phyloP scores from a whole-genome alignment of 2,329 filamentous ascomycete species.

The Colletotrichum liaoningense region DNA sequence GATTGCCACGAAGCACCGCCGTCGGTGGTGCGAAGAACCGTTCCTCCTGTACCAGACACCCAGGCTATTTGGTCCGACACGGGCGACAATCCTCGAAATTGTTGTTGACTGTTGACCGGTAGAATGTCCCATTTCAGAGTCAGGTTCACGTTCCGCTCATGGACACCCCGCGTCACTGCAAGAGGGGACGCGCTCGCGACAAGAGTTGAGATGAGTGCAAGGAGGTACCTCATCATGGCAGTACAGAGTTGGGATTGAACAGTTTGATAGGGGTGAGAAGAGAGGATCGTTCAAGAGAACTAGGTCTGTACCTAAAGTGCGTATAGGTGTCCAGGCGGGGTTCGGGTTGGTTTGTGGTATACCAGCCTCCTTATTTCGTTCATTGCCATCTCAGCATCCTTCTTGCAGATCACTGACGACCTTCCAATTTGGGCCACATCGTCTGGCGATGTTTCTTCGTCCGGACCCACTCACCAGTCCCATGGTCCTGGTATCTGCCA shows the following conservation, averaged over 20 bases:
- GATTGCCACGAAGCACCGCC: constrained; percentile 44
- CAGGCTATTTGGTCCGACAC: constrained; percentile 45
- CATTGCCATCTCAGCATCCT: constrained; percentile 3
- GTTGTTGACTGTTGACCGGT: constrained; percentile 40
- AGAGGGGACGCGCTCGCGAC: constrained; percentile 23
- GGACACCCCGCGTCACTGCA: background rate
- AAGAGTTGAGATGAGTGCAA: background rate
- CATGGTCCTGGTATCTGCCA: constrained; percentile 47
- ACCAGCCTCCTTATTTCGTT: constrained; percentile 23
- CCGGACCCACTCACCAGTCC: background rate
- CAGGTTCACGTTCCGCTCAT: background rate
- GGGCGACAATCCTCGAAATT: constrained; percentile 45
- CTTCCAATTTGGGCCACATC: constrained; percentile 14
- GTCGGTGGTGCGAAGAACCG: constrained; percentile 44
- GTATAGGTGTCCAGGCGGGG: background rate
- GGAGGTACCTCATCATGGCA: constrained; percentile 2
- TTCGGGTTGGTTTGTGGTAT: background rate
- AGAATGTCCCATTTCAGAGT: constrained; percentile 41
- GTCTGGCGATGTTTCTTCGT: background rate
- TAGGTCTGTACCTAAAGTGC: background rate
- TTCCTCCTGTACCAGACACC: constrained; percentile 45
- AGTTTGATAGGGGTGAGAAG: background rate
- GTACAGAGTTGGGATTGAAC: no score
- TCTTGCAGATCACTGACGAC: constrained; percentile 23
- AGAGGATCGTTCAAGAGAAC: background rate